These are phyloP conservation scores for Quercus engelmannii DNA, from an alignment of 306 rosid genomes.

Conservation along the genomic window DNA sequence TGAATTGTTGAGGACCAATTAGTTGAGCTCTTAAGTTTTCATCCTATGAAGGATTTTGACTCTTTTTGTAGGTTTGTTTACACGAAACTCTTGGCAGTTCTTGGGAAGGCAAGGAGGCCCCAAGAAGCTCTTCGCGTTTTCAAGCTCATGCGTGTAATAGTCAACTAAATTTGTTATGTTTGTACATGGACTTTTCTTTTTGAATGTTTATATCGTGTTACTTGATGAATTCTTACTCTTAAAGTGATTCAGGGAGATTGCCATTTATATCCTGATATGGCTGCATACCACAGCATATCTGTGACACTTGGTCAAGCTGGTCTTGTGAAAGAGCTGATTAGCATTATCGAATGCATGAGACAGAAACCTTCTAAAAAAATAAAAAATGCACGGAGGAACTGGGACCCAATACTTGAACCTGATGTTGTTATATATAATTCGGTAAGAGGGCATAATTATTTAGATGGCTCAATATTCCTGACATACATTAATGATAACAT, in stretches of 20 bases:
- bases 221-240: slow-evolving; percentile 26
- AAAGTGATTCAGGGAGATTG: slow-evolving; percentile 57
- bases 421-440: slow-evolving; percentile 83
- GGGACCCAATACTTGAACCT: slow-evolving; percentile 83
- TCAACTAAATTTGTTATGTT: slow-evolving; percentile 32
- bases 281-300: slow-evolving; percentile 89
- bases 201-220: slow-evolving; percentile 16
- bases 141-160: slow-evolving; percentile 71
- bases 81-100: slow-evolving; percentile 85
- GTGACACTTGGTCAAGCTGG: slow-evolving; percentile 96
- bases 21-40: neutral
- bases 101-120: slow-evolving; percentile 81
- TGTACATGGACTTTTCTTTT: neutral
- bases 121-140: slow-evolving; percentile 78
- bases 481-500: slow-evolving; percentile 12
- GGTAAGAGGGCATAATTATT: slow-evolving; percentile 46
- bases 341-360: slow-evolving; percentile 69
- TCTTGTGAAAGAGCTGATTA: slow-evolving; percentile 69
- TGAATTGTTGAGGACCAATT: neutral
- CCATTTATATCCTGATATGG: slow-evolving; percentile 80
- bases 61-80: slow-evolving; percentile 74
- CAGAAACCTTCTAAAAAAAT: slow-evolving; percentile 53
- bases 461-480: slow-evolving; percentile 13
- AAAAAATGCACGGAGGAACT: slow-evolving; percentile 47
- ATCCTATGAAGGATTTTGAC: slow-evolving; percentile 10